Conservation (phyloP, 139 green algal genomes). For the Desmodesmus armatus region DNA sequence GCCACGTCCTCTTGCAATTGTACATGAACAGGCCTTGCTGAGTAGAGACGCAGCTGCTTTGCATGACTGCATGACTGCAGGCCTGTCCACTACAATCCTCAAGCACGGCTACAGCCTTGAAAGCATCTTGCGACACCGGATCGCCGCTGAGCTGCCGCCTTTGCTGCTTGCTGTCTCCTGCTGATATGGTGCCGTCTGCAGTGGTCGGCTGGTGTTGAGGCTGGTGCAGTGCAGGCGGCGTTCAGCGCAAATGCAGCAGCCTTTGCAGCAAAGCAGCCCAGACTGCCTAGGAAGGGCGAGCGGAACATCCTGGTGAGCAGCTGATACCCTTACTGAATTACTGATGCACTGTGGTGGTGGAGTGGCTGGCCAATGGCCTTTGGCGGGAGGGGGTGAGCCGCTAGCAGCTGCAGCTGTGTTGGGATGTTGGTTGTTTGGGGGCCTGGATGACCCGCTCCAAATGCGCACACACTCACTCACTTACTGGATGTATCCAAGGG, state of each 20-base stretch:
- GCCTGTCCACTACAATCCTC: neutral
- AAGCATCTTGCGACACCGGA: no score
- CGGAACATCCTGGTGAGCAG: constrained; percentile 69
- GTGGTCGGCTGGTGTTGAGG: neutral
- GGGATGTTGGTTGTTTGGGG: no score
- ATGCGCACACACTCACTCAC: no score
- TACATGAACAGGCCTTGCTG: neutral
- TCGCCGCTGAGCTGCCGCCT: neutral
- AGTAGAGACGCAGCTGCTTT: neutral
- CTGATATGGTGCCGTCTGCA: neutral
- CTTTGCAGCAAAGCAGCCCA: constrained; percentile 48
- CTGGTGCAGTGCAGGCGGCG: constrained; percentile 15
- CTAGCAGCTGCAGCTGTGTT: no score
- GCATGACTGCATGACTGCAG: neutral
- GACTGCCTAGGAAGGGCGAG: constrained; percentile 61
- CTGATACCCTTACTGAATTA: no score
- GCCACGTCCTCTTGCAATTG: neutral
- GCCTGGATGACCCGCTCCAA: no score
- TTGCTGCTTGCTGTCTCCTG: neutral
- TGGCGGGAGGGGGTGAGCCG: no score
- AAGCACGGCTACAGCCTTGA: neutral
- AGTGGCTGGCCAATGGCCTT: no score
- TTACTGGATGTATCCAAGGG: no score
- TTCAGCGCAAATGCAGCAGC: constrained; percentile 58
- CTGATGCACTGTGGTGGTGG: no score